These are phyloP conservation scores for Balakata baccata DNA, from an alignment of 345 rosid genomes.

Conservation along the genomic window DNA sequence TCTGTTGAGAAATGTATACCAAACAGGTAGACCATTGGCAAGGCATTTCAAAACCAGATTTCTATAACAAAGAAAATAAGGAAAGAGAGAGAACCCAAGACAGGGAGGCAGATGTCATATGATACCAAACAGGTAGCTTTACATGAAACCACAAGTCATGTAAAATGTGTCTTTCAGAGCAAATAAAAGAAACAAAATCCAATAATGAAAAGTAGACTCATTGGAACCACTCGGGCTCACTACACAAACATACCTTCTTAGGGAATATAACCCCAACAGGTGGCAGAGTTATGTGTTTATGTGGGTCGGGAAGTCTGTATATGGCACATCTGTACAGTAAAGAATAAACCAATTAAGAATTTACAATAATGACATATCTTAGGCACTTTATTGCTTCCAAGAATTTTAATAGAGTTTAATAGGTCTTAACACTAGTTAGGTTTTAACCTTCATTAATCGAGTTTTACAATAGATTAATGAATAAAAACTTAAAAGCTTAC, in stretches of 20 bases:
- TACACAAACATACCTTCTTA: slow-evolving; percentile 50
- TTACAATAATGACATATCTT: slow-evolving; percentile 3
- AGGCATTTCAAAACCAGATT: neutral
- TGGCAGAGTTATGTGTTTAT: slow-evolving; percentile 56
- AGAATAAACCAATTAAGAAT: neutral
- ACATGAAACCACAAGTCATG: neutral
- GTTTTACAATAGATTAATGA: neutral
- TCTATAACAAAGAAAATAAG: neutral
- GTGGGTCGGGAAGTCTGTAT: slow-evolving; percentile 73
- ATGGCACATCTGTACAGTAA: slow-evolving; percentile 62
- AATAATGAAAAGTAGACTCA: neutral
- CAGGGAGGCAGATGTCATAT: too few relatives aligned
- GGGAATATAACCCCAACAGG: slow-evolving; percentile 66
- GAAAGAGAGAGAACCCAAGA: neutral
- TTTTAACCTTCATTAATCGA: neutral
- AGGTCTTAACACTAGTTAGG: neutral
- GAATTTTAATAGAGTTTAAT: neutral
- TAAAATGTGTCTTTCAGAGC: neutral
- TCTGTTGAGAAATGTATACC: neutral
- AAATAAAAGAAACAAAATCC: neutral
- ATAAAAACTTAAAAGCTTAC: slow-evolving; percentile 44
- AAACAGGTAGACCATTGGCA: neutral
- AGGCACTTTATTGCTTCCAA: slow-evolving; percentile 5
- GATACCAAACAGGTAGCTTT: neutral
- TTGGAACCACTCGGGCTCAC: neutral